Percentiles rank a stretch among this genome's conserved stretches.
Conservation (phyloP, 2,329 filamentous ascomycete genomes). For the Epichloe bromicola region DNA sequence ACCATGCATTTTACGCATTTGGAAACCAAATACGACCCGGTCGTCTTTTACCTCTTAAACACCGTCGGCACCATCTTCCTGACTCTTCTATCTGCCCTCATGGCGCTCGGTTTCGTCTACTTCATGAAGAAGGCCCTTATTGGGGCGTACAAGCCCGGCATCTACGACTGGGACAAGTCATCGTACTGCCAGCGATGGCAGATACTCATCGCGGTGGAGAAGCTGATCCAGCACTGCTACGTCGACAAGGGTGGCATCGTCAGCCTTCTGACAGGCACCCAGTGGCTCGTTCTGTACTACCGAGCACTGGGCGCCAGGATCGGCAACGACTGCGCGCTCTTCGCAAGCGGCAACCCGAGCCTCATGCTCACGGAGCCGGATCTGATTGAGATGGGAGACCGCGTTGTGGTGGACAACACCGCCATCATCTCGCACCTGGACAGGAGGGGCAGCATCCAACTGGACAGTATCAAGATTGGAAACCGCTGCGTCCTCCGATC, state of each 20-base stretch:
- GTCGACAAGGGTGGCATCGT: constrained; percentile 33
- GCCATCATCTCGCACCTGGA: constrained; percentile 44
- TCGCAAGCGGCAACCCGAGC: constrained; percentile 37
- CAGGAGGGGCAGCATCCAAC: constrained; percentile 40
- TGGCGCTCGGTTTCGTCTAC: constrained; percentile 31
- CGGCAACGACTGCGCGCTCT: constrained; percentile 40
- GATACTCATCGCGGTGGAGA: constrained; percentile 37
- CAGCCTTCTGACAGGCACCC: constrained; percentile 38
- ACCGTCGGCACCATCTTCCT: constrained; percentile 27
- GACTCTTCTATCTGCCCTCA: constrained; percentile 26
- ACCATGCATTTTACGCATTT: constrained; percentile 10
- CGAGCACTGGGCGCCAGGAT: constrained; percentile 38
- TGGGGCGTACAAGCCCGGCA: constrained; percentile 35
- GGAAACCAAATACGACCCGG: constrained; percentile 16
- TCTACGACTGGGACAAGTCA: constrained; percentile 44
- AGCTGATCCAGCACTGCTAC: constrained; percentile 35
- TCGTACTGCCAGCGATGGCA: constrained; percentile 48
- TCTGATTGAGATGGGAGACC: constrained; percentile 37
- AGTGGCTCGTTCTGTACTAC: constrained; percentile 40
- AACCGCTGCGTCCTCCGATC: constrained; percentile 39
- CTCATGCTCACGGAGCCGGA: constrained; percentile 46
- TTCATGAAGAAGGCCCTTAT: constrained; percentile 37
- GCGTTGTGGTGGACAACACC: constrained; percentile 41
- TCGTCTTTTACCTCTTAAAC: constrained; percentile 29
- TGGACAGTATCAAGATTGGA: constrained; percentile 37